phyloP scores from a whole-genome alignment of 2,329 filamentous ascomycete genomes.

The Boeremia lycopersici region DNA sequence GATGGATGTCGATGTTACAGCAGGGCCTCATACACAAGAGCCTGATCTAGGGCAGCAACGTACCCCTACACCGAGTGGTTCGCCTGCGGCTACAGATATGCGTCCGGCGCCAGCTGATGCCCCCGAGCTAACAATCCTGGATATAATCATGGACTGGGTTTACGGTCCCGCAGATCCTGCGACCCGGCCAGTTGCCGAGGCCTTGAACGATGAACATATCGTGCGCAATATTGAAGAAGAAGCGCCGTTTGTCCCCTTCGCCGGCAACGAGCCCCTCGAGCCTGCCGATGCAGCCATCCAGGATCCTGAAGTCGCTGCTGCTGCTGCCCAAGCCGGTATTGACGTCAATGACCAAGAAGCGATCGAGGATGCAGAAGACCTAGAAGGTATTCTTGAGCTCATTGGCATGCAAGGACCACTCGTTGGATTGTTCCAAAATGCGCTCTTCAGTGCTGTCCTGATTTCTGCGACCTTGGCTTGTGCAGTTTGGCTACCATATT shows the following conservation, averaged over 20 bases:
- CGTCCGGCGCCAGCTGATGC: slow-evolving; percentile 14
- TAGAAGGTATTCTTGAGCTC: slow-evolving; percentile 94
- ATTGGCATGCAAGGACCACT: slow-evolving; percentile 96
- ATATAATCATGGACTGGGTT: slow-evolving; percentile 53
- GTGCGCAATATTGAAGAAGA: slow-evolving; percentile 65
- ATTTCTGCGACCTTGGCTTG: slow-evolving; percentile 82
- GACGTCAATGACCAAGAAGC: slow-evolving; percentile 73
- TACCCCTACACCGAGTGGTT: neutral
- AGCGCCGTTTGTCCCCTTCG: slow-evolving; percentile 64
- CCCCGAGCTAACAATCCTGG: slow-evolving; percentile 25
- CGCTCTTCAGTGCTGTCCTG: slow-evolving; percentile 88
- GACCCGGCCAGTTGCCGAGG: slow-evolving; percentile 35
- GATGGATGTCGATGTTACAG: neutral
- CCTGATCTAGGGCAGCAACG: slow-evolving; percentile 1
- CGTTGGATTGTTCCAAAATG: slow-evolving; percentile 89
- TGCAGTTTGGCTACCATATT: slow-evolving; percentile 89
- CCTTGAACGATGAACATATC: slow-evolving; percentile 62
- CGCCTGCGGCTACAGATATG: slow-evolving; percentile 6
- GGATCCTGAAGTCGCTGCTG: slow-evolving; percentile 66
- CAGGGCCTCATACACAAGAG: slow-evolving; percentile 1
- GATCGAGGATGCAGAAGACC: slow-evolving; percentile 84
- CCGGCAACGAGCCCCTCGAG: slow-evolving; percentile 46
- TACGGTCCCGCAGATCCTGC: slow-evolving; percentile 53
- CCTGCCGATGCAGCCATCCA: slow-evolving; percentile 40
- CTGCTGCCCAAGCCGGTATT: slow-evolving; percentile 69